A percentile compares a stretch with the other conserved stretches of the same genome.
These are phyloP conservation scores for Bathelium albidoporum DNA, from an alignment of 495 filamentous ascomycete species.

Conservation along the genomic window DNA sequence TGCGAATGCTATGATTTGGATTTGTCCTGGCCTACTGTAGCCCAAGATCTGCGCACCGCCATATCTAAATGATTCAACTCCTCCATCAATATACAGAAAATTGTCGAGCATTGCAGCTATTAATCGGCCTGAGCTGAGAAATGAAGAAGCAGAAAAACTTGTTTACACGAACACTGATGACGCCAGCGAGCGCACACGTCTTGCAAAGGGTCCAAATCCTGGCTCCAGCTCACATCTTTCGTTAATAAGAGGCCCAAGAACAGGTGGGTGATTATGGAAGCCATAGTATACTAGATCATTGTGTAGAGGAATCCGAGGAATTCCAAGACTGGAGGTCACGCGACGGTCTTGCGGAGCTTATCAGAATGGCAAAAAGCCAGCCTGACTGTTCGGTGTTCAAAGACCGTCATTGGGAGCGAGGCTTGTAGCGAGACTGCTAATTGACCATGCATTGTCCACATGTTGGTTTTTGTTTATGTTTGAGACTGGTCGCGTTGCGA, in stretches of 20 bases:
- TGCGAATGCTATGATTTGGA: not conserved
- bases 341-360: too few relatives aligned
- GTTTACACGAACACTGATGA: not conserved
- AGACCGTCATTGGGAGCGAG: too few relatives aligned
- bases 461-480: too few relatives aligned
- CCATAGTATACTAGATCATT: not conserved
- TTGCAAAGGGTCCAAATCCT: not conserved
- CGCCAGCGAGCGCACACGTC: not conserved
- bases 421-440: too few relatives aligned
- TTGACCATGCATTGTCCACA: too few relatives aligned
- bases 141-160: not conserved
- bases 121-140: not conserved
- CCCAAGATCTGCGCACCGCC: not conserved
- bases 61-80: not conserved
- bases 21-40: not conserved
- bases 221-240: not conserved
- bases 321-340: too few relatives aligned
- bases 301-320: too few relatives aligned
- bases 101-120: not conserved
- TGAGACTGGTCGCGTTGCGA: too few relatives aligned
- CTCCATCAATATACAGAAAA: not conserved
- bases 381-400: too few relatives aligned
- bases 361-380: too few relatives aligned
- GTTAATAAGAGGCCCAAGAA: not conserved
- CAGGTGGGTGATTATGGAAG: not conserved